These are phyloP conservation scores for Solanum sitiens DNA, from an alignment of 257 asterid genomes.

Conservation along the genomic window DNA sequence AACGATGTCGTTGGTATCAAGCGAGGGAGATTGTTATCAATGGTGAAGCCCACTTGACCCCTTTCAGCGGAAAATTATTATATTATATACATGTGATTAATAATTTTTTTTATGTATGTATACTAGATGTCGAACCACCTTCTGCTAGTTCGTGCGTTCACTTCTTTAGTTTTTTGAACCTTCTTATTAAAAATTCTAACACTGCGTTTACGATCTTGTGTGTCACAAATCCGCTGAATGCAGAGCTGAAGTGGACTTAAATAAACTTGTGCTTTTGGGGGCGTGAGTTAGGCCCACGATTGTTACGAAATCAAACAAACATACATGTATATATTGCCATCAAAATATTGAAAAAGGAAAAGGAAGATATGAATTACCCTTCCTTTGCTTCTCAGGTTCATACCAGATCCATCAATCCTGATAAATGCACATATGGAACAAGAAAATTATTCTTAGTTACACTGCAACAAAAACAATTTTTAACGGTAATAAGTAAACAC, in stretches of 20 bases:
- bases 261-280: not conserved
- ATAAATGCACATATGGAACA: not conserved
- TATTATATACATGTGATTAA: too few relatives aligned
- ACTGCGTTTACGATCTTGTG: not conserved
- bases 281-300: not conserved
- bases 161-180: too few relatives aligned
- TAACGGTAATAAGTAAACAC: too few relatives aligned
- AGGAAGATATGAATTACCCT: slow-evolving; percentile 30
- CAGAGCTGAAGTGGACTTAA: not conserved
- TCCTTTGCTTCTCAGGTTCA: slow-evolving; percentile 83
- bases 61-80: too few relatives aligned
- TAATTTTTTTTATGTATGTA: too few relatives aligned
- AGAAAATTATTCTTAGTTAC: not conserved
- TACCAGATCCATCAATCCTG: slow-evolving; percentile 96
- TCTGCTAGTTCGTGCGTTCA: too few relatives aligned
- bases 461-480: too few relatives aligned
- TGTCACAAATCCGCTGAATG: not conserved
- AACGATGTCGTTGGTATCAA: too few relatives aligned
- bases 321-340: not conserved
- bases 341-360: not conserved
- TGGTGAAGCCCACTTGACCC: too few relatives aligned
- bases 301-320: not conserved
- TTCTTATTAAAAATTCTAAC: too few relatives aligned
- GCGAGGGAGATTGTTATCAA: too few relatives aligned
- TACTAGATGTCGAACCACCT: too few relatives aligned